Base-by-base conservation (phyloP, 176 grass and related monocot genomes). In the Carex cristatella region DNA sequence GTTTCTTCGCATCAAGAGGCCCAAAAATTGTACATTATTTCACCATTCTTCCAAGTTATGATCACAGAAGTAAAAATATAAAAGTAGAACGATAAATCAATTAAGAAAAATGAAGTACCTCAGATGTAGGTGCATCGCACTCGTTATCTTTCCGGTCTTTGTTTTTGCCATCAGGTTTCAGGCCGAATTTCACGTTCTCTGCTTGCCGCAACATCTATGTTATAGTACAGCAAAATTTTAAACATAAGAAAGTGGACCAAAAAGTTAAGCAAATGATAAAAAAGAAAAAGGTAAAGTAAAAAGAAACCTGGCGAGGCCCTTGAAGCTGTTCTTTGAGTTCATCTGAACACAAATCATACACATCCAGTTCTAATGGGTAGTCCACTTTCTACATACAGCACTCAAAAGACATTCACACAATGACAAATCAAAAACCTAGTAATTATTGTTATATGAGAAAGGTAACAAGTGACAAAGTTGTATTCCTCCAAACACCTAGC, bases 271-370 rank as follows among this genome's bases (percentile, higher is more conserved):
- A 38, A 62, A 54, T 81, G 46, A 55, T 67, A 38, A 40, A 71
- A 31, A 83, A 77, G 10, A 57, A 74, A 61, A 5, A 38, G 79
- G 28, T 44, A 78, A 15, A 83, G 18, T 74, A 32, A 84, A 85
- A 77, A 61, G 16, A 79, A 12, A 99, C 97, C 97, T 99, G 93
- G 56, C 97, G 91, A 88, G 97, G 97, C 83, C 79, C 81, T 86
- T 96, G 90, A 78, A 99, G 97, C 72, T 92, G 91, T 88, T 92
- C 88, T 82, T 92, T 89, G 80, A 96, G 91, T 85, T 96, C 97
- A 92, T 99, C 93, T 28, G 97, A 96, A 84, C 97, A 99, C 5
- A 99, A 94, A n/a, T 99, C 97, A 42, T 99, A 99, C 59, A 96
- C 97, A 94, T 99, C 97, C 31, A 99, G 86, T 87, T 99, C 93